These are phyloP conservation scores for Babesia ovata DNA, from an alignment of 169 alveolate species.

Conservation along the genomic window DNA sequence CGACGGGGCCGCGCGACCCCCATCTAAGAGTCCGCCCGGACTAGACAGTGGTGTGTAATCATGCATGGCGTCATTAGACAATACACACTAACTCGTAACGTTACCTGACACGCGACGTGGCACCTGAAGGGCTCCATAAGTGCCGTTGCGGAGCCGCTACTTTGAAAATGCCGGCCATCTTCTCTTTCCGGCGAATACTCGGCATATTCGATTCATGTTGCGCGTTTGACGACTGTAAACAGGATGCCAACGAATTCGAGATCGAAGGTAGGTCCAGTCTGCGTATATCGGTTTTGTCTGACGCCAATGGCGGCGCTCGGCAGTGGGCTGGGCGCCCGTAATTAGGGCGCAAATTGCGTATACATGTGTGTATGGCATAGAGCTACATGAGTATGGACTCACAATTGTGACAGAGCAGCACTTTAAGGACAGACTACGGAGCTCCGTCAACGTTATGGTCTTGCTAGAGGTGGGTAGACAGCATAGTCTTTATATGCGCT, in stretches of 20 bases:
- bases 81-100: slow-evolving; percentile 6
- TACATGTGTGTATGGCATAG: not conserved
- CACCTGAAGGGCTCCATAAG: not conserved
- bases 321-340: too few relatives aligned
- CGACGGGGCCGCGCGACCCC: slow-evolving; percentile 7
- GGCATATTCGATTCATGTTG: slow-evolving; percentile 67
- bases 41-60: slow-evolving; percentile 14
- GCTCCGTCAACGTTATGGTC: slow-evolving; percentile 46
- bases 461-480: slow-evolving; percentile 51
- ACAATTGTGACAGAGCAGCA: slow-evolving; percentile 40
- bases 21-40: slow-evolving; percentile 5
- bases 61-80: not conserved
- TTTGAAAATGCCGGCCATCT: slow-evolving; percentile 38
- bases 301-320: not conserved
- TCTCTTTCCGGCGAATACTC: slow-evolving; percentile 37
- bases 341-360: not conserved
- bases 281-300: not conserved
- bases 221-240: slow-evolving; percentile 43
- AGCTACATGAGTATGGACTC: not conserved
- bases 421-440: slow-evolving; percentile 46
- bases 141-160: not conserved
- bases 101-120: too few relatives aligned
- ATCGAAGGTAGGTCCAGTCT: slow-evolving; percentile 40
- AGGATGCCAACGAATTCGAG: slow-evolving; percentile 50
- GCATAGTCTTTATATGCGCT: too few relatives aligned